Base-by-base conservation (phyloP, 768 basidiomycete genomes). In the Trametes cubensis region DNA sequence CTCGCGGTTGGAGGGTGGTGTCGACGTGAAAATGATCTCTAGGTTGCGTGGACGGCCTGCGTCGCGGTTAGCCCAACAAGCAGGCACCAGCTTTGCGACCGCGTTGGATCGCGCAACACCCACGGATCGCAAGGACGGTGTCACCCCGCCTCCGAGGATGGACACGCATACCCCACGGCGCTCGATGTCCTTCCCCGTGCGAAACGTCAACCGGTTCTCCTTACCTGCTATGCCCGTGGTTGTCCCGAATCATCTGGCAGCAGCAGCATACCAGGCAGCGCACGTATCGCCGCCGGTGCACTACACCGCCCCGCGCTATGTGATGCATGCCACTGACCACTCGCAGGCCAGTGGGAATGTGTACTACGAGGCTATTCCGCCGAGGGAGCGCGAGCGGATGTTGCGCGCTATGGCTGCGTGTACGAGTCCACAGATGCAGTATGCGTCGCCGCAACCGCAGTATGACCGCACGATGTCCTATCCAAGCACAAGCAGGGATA, bases 171-270 rank as follows among this genome's bases (percentile, higher is more conserved):
- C 73, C 20, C 72, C 70, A 21, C 71, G 76, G 38, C 64, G 76
- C 34, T 75, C 76, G 6, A 69, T 69, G 55, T 77, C 76, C 0
- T 75, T 75, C 18, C 76, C 76, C 8, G 69, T 68, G 40, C 65
- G 67, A 50, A 61, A 64, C 63, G 58, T 65, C 38, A 66, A 61
- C 49, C 64, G 60, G 30, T 68, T 64, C 50, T 60, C 65, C 20
- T 55, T 63, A 11, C 51, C 65, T 21, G 47, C 56, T 13, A 20
- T 58, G 39, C 54, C 67, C 25, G 38, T 39, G 15, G 58, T 53
- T 50, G 30, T 60, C 25, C 62, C 67, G 8, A 62, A 61, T 50
- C 56, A 51, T 25, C 39, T 65, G n/a, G 60, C 60, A 13, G 57
- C 47, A 25, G 51, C 48, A 17, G 54, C 50, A 2, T 54, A 60